A percentile compares a stretch with the other conserved stretches of the same genome.
Conservation (phyloP, 2,329 filamentous ascomycete genomes). For the Monosporascus sp. region DNA sequence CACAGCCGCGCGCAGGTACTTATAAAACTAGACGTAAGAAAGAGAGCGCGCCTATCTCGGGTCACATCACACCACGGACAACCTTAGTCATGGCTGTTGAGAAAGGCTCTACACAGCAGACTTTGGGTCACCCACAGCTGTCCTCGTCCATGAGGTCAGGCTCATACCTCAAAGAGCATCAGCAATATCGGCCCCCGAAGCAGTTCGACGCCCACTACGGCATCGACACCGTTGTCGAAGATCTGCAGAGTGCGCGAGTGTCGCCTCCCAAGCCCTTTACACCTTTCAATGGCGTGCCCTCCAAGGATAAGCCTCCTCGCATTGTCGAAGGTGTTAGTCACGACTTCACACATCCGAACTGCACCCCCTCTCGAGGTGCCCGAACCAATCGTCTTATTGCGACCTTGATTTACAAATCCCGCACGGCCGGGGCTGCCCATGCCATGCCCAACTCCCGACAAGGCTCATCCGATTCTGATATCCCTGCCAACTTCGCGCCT, state of each 20-base stretch:
- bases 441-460: conserved; percentile 31
- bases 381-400: conserved; percentile 51
- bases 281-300: conserved; percentile 57
- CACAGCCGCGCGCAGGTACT: too few relatives aligned
- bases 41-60: neutral
- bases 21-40: too few relatives aligned
- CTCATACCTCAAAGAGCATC: conserved; percentile 59
- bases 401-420: conserved; percentile 58
- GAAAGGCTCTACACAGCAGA: conserved; percentile 19
- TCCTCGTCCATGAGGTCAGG: conserved; percentile 51
- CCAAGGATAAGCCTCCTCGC: conserved; percentile 52
- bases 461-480: conserved; percentile 33
- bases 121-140: conserved; percentile 42
- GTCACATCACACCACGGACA: neutral
- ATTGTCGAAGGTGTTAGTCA: conserved; percentile 61
- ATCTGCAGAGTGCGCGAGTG: conserved; percentile 36
- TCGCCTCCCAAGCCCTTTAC: conserved; percentile 37
- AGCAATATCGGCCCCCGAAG: conserved; percentile 56
- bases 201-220: conserved; percentile 53
- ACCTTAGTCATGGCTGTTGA: conserved; percentile 18
- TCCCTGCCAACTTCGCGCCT: conserved; percentile 54
- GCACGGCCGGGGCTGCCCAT: conserved; percentile 25
- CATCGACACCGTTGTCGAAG: conserved; percentile 62
- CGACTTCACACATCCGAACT: conserved; percentile 59
- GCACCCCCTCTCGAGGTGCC: conserved; percentile 46